Evolutionary conservation across 768 basidiomycete genomes (phyloP), one percentile per base, ranked within the genome.

Genomic region (Galerina sulciceps): DNA sequence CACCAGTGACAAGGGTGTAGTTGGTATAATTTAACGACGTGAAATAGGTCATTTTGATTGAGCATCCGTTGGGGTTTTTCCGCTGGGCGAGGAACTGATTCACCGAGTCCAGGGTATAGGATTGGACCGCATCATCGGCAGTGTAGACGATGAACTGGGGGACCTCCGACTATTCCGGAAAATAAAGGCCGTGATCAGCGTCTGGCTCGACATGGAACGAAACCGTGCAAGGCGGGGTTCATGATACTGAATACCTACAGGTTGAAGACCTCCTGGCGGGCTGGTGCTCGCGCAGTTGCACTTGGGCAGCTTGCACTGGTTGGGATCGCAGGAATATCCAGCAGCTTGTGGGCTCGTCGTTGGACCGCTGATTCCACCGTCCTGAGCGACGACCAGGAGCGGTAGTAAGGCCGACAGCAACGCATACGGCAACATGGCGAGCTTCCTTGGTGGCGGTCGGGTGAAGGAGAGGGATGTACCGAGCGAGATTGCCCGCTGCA

Each of bases 31-130:
- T 81, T 36, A 91, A 73, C 2, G 86, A 88, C 8, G 84, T 84
- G 71, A 81, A 92, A 73, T 90, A 93, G 23, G 90, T 91, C 84
- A 89, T 90, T 71, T 84, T 88, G 37, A 84, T 82, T n/a, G 69
- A 62, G 71, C 91, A 93, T 14, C 89, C 87, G 62, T 92, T 91
- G 34, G 90, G 90, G 65, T 91, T 91, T 67, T 82, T 81, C 47
- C 91, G 86, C 1, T 89, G 84, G 3, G 81, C 87, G 50, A 91
- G 79, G 75, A 93, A 89, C 64, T 88, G 85, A 68, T 91, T 89
- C 62, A 92, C 78, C 5, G 89, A 70, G 65, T 90, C 85, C 62
- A 90, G 73, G 4, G 89, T 91, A 73, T 92, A 93, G 1, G 84
- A 84, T 71, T 92, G 89, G 26, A 92, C 67, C 20, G 91, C 90